Evolutionary conservation across 805 yeast species (phyloP), one percentile per base, ranked within the genome.

Genomic region (Metschnikowia hibisci): DNA sequence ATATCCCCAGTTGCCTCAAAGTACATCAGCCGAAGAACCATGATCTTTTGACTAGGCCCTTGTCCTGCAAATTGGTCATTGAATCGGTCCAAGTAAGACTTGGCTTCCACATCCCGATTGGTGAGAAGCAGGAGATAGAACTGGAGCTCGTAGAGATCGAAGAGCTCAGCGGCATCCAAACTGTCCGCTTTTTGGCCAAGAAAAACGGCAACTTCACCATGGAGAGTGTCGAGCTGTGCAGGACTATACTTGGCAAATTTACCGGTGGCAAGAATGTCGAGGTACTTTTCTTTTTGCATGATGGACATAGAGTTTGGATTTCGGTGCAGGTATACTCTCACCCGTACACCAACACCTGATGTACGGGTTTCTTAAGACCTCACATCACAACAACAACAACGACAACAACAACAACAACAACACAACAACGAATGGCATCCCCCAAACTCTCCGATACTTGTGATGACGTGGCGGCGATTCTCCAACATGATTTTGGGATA

Each of bases 91-190:
- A 87, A 72, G 47, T 79, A 66, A 9, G 76, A 63, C 52, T 82
- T 78, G 9, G 96, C 96, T 48, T 81, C 88, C 2, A 71, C 63
- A 56, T 87, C 96, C 44, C 80, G 74, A 39, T 77, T 70, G n/a
- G 84, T 63, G 36, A 69, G 57, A 29, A 90, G 61, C 4, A 82
- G 66, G 13, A 89, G 68, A 55, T 78, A 79, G 61, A 87, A 87
- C 40, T 84, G 81, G 54, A 87, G 73, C 59, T 87, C 95, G 50
- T 81, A 68, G 25, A 90, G 61, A 6, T 76, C 70, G 58, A 75
- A 81, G 29, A 64, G 60, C 42, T 75, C 78, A 40, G 74, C 62
- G n/a, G 78, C 72, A 15, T 67, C 63, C n/a, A 66, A 51, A 25
- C 60, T 40, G 43, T 69, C 69, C 10, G 55, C 45, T 34, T 60